Evolutionary conservation across 2,329 filamentous ascomycete genomes (phyloP), one percentile per base, ranked within the genome.

Genomic region (Colletotrichum spaethianum): DNA sequence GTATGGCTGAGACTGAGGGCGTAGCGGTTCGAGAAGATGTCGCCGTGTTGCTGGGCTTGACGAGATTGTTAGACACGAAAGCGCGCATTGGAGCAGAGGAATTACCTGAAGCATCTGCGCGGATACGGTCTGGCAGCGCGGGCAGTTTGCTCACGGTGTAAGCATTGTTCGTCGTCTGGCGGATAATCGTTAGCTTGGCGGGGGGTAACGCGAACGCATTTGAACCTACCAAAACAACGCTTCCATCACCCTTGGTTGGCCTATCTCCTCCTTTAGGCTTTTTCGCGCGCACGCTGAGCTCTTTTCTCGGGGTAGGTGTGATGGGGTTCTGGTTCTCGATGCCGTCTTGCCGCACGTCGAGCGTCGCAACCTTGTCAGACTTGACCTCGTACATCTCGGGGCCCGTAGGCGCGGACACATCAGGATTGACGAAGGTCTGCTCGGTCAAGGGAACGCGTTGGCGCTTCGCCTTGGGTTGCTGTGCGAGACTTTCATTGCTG

Each of bases 131-230:
- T 60, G 96, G 95, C 31, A 97, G 88, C 67, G 93, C 92, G 69
- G 94, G 94, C 40, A 98, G 88, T 81, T 95, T 95, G 82, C 93
- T 94, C 74, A 97, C 93, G 53, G 90, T 93, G 80, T 96, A 98
- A 74, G 94, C 93, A 79, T 92, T 91, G 78, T 94, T 98, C 79
- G 91, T 94, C 48, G 94, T 94, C 93, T 97, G 73, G 40, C 28
- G 14, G 74, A 63, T 64, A n/a, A 66, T 74, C 18, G n/a, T 72
- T 56, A 69, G 53, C 62, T 69, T 26, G 73, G 52, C 42, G 11
- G 52, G 23, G 38, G 28, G 56, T 23, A 59, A 55, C 44, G 52
- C 74, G 52, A 53, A 68, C 53, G 44, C 61, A 36, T 55, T 62
- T n/a, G 53, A n/a, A 81, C 88, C 67, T 84, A 93, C 92, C 82